These are phyloP conservation scores for Psilocybe subaeruginosa DNA, from an alignment of 768 basidiomycete genomes.

Conservation along the genomic window DNA sequence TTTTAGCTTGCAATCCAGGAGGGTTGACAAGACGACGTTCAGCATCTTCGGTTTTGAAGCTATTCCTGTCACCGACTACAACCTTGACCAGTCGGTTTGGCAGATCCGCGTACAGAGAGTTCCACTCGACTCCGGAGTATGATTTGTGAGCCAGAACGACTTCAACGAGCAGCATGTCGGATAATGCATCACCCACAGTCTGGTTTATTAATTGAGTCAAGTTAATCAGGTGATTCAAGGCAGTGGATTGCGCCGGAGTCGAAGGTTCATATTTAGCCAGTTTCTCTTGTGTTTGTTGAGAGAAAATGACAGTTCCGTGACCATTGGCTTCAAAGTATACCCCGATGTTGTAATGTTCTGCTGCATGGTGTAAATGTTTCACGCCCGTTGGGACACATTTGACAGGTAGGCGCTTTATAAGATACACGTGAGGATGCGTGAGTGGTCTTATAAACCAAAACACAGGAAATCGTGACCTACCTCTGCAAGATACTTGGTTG, in stretches of 20 bases:
- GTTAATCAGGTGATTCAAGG: conserved; percentile 75
- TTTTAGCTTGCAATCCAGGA: conserved; percentile 73
- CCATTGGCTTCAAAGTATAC: conserved; percentile 99
- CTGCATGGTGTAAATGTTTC: conserved; percentile 97
- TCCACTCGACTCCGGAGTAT: conserved; percentile 87
- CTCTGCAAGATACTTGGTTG: conserved; percentile 88
- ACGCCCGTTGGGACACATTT: conserved; percentile 96
- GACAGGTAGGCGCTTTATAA: conserved; percentile 83
- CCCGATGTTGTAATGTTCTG: conserved; percentile 92
- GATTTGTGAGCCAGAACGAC: conserved; percentile 87
- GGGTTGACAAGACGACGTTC: conserved; percentile 88
- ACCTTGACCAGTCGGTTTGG: conserved; percentile 97
- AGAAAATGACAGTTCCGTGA: conserved; percentile 97
- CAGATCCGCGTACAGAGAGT: conserved; percentile 88
- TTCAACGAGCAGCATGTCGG: conserved; percentile 95
- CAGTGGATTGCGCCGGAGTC: conserved; percentile 82
- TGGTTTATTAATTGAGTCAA: conserved; percentile 92
- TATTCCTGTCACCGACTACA: conserved; percentile 76
- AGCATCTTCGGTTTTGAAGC: conserved; percentile 91
- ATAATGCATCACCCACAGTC: conserved; percentile 96
- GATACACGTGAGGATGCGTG: conserved; percentile 10
- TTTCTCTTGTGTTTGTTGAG: conserved; percentile 65
- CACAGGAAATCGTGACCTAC: conserved; percentile 42
- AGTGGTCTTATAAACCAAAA: not conserved
- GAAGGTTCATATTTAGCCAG: conserved; percentile 70